Base-by-base conservation (phyloP, 352 stramenopile species). In the Phytophthora macrochlamydospora region DNA sequence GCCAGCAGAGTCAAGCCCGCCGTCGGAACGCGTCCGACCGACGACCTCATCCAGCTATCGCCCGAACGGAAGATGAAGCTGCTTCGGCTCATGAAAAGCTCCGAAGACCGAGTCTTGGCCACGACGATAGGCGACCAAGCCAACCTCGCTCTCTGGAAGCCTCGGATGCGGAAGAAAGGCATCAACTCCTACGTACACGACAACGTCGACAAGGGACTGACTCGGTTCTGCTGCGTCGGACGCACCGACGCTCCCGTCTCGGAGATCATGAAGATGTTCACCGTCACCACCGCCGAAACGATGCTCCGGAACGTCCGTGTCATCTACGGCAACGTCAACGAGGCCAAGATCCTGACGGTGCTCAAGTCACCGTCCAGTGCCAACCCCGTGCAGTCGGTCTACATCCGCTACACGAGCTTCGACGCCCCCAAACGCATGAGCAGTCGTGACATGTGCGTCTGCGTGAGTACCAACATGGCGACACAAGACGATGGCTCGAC, bases 141-240 rank as follows among this genome's bases (percentile, higher is more conserved):
- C 4, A 51, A 43, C 14, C 43, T 67, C 46, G 64, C 71, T 0
- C 53, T 53, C 4, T 81, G 73, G 73, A 81, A 76, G 53, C 70
- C 51, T 11, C 55, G 35, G 2, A 76, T 71, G 73, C 49, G 45
- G 31, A 75, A 78, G 52, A 76, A 74, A 58, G 65, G 68, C 51
- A 76, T 81, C 62, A 32, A 67, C 13, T 88, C 81, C 69, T 88
- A 71, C 52, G 72, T 84, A 29, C 74, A 87, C 60, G 62, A 83
- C 31, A 73, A 67, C 12, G 76, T 85, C 2, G 64, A 33, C 14
- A 71, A 70, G 59, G 67, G 67, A 1, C n/a, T 69, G 32, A 78
- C 69, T 54, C 74, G 79, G 0, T 85, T 85, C 67, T 85, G 79
- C 54, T 85, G 79, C 38, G 71, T 85, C 18, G 74, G 71, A 11